Evolutionary conservation across 345 rosid species (phyloP), one percentile per base, ranked within the genome.

Genomic region (Sonneratia caseolaris): DNA sequence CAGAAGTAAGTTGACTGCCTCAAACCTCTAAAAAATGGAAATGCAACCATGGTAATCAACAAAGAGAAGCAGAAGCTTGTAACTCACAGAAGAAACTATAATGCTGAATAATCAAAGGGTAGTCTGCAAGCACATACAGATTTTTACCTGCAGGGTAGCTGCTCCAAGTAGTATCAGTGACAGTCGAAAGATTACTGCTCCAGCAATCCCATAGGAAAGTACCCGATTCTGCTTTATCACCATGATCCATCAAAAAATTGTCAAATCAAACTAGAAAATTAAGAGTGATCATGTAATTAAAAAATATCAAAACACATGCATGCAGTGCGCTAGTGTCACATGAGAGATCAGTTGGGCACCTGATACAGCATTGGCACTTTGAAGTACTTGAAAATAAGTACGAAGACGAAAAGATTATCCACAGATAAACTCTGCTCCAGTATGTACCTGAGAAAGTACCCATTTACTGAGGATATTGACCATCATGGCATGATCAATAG

Each of bases 391-490:
- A 94, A 94, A 73, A 91, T 71, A 73, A 94, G 87, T 76, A 94
- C 91, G 81, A 94, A 94, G 80, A 94, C 93, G 73, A 94, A 94
- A 72, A 94, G 84, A 83, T 94, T 94, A 79, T 94, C 98, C 70
- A 94, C 98, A 1, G 98, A 94, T 82, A 91, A 87, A 79, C 97
- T 94, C 82, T 94, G 96, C 91, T 94, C 97, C 88, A 94, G 80
- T 69, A 94, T 71, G 70, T 94, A 94, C 78, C 98, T 94, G 91
- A 80, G 86, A 83, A 48, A 64, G 55, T 64, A 59, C 71, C 65
- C 56, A 68, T 64, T 40, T 80, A 42, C 22, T 24, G 22, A 47
- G 73, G 67, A 70, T 10, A 75, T 19, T 40, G 43, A 67, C 70
- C 51, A 55, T 40, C 49, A n/a, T 24, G 36, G 49, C 15, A 73